Percentiles rank a stretch among this genome's conserved stretches.
These are phyloP conservation scores for Leishmania turanica DNA, from an alignment of 208 protist genomes.

Conservation along the genomic window DNA sequence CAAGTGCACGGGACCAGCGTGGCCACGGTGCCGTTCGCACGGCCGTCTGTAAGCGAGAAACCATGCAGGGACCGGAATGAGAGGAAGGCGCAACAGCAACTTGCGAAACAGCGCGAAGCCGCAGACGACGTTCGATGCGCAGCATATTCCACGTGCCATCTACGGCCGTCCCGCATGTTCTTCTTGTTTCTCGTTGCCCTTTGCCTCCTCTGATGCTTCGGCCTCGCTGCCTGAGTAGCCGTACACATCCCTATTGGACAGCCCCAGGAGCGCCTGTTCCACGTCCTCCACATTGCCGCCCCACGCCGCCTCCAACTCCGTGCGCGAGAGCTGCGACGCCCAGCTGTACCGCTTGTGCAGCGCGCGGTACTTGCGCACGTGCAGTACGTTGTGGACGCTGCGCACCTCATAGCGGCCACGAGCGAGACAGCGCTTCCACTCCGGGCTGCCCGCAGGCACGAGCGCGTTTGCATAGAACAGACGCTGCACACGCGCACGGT, in stretches of 20 bases:
- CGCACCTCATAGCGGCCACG: conserved; percentile 59
- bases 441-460: conserved; percentile 34
- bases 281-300: conserved; percentile 24
- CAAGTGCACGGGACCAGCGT: not conserved
- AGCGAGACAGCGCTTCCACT: conserved; percentile 67
- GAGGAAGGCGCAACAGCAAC: not conserved
- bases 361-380: conserved; percentile 67
- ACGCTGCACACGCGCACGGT: conserved; percentile 57
- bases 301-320: conserved; percentile 40
- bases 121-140: not conserved
- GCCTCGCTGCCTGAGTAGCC: conserved; percentile 31
- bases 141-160: not conserved
- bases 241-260: conserved; percentile 60
- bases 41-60: not conserved
- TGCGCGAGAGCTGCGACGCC: conserved; percentile 44
- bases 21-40: not conserved
- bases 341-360: conserved; percentile 73
- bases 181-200: not conserved
- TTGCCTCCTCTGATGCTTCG: conserved; percentile 12
- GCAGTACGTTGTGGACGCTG: conserved; percentile 49
- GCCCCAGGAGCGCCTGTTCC: conserved; percentile 38
- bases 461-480: conserved; percentile 50
- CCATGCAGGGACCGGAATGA: not conserved
- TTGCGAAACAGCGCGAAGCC: not conserved
- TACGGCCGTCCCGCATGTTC: not conserved